These are phyloP conservation scores for Fusarium sp. DNA, from an alignment of 2,329 filamentous ascomycete genomes.

Conservation along the genomic window DNA sequence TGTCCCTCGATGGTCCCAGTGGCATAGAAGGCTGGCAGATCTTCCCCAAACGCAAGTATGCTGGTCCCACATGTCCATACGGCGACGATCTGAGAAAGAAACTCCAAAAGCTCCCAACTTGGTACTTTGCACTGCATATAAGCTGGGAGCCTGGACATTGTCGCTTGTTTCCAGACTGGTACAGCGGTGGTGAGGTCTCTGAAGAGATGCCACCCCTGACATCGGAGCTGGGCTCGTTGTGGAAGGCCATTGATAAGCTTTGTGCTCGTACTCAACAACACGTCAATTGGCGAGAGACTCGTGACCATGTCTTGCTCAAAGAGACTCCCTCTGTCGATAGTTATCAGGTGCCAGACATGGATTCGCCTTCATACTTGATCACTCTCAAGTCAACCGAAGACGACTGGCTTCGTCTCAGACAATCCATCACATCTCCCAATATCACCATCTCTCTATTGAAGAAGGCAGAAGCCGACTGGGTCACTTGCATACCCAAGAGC, in stretches of 20 bases:
- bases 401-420: constrained; percentile 41
- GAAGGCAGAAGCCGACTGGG: constrained; percentile 29
- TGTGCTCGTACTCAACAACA: background rate
- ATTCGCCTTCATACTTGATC: constrained; percentile 32
- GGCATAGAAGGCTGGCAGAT: constrained; percentile 5
- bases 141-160: constrained; percentile 11
- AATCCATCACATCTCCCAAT: constrained; percentile 25
- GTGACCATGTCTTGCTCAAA: constrained; percentile 27
- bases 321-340: constrained; percentile 3
- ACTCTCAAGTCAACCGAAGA: constrained; percentile 19
- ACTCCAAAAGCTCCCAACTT: background rate
- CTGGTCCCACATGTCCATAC: too few relatives aligned
- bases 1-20: too few relatives aligned
- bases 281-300: background rate
- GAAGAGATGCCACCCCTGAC: constrained; percentile 17
- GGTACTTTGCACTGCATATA: background rate
- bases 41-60: background rate
- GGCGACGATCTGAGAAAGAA: background rate
- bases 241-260: background rate
- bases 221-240: background rate
- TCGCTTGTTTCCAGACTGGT: constrained; percentile 19
- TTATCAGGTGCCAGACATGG: background rate
- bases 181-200: background rate
- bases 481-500: constrained; percentile 12
- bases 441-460: constrained; percentile 19